Conservation (phyloP, 2,329 filamentous ascomycete species). For the Colletotrichum horii region DNA sequence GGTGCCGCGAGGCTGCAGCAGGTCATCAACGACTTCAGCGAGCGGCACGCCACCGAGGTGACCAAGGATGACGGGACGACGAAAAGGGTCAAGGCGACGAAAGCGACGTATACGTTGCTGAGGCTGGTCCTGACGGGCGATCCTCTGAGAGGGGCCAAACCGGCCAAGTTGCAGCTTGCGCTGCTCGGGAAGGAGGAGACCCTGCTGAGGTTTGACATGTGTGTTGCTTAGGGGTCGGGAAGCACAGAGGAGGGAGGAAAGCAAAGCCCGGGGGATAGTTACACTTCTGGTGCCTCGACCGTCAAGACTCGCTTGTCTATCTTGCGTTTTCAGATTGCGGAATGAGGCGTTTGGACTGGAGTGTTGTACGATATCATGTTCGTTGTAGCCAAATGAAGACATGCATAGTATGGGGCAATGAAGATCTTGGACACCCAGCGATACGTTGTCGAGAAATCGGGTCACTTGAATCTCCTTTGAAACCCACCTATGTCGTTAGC, state of each 20-base stretch:
- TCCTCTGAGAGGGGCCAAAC: slow-evolving; percentile 13
- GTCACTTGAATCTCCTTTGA: background rate
- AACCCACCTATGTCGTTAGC: too few relatives aligned
- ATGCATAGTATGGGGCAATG: background rate
- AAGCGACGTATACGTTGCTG: slow-evolving; percentile 13
- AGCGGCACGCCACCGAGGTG: background rate
- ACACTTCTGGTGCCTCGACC: background rate
- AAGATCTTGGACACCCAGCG: background rate
- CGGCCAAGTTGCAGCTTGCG: slow-evolving; percentile 23
- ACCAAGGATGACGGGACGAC: background rate
- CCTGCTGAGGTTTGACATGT: slow-evolving; percentile 16
- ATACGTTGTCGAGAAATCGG: background rate
- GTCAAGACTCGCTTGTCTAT: background rate
- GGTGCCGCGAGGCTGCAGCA: slow-evolving; percentile 5
- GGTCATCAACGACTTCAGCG: slow-evolving; percentile 3
- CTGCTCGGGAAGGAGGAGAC: slow-evolving; percentile 19
- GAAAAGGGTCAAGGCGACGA: background rate
- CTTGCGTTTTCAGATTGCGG: background rate
- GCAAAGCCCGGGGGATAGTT: background rate
- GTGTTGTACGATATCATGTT: background rate
- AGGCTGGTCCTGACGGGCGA: slow-evolving; percentile 19
- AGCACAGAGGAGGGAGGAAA: background rate
- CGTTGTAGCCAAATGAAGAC: background rate
- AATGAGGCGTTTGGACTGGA: background rate
- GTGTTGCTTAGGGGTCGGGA: background rate